These are phyloP conservation scores for Stygiomarasmius scandens DNA, from an alignment of 1,284 basidiomycete genomes.

Conservation along the genomic window DNA sequence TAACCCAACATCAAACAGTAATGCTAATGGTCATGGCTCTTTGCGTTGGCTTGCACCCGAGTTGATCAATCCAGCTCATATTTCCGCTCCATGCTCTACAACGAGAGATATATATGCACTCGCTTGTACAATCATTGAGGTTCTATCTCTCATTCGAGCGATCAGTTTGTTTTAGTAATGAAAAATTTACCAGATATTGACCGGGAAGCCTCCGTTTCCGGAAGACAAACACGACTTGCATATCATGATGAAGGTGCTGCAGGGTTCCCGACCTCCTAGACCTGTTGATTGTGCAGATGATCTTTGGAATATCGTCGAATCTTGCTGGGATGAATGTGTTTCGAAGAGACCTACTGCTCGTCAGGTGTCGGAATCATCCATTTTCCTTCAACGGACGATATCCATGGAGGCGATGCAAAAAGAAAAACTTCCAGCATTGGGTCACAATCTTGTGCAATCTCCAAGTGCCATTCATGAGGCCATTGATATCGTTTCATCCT, in stretches of 20 bases:
- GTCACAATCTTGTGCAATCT: too few relatives aligned
- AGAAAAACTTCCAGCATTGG: too few relatives aligned
- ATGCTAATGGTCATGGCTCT: background rate
- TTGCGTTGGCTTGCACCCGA: slow-evolving; percentile 9
- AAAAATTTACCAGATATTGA: slow-evolving; percentile 11
- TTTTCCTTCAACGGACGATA: too few relatives aligned
- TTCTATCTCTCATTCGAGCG: background rate
- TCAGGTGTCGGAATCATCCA: too few relatives aligned
- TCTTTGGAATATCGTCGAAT: background rate
- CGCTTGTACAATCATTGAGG: too few relatives aligned
- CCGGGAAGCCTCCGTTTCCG: slow-evolving; percentile 9
- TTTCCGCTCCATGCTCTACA: background rate
- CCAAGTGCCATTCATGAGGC: too few relatives aligned
- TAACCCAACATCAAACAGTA: background rate
- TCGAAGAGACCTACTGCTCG: background rate
- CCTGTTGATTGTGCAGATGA: background rate
- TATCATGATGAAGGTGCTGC: slow-evolving; percentile 7
- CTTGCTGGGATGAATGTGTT: background rate
- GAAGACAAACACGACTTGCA: slow-evolving; percentile 7
- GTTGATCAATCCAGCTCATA: background rate
- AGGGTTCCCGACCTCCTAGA: background rate
- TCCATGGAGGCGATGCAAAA: too few relatives aligned
- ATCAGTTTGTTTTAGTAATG: background rate
- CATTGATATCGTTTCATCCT: too few relatives aligned
- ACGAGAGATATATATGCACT: slow-evolving; percentile 12